Evolutionary conservation across 2,329 filamentous ascomycete genomes (phyloP).

Genomic region (Podosphaera aphanis): DNA sequence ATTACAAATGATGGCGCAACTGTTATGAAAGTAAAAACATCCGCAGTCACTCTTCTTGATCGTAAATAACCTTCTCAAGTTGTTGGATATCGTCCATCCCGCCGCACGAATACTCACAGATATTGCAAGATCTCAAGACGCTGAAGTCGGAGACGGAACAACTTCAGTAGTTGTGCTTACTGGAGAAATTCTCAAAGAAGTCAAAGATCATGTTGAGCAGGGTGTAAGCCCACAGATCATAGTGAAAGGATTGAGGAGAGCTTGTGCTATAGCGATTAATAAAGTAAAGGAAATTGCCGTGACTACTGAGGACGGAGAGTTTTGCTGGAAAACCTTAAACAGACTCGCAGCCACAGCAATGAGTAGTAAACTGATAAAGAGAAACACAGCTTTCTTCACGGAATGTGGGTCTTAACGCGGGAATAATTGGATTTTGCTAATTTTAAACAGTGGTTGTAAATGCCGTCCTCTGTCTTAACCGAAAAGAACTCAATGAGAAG

Average conservation of each 20-base stretch:
- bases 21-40: slow-evolving; percentile 66
- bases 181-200: slow-evolving; percentile 92
- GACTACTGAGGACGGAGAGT: slow-evolving; percentile 58
- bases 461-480: slow-evolving; percentile 81
- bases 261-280: slow-evolving; percentile 79
- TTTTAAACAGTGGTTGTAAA: slow-evolving; percentile 67
- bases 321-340: slow-evolving; percentile 62
- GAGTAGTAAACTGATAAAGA: slow-evolving; percentile 98
- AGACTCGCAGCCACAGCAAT: slow-evolving; percentile 90
- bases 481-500: slow-evolving; percentile 92
- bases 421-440: slow-evolving; percentile 11
- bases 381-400: slow-evolving; percentile 91
- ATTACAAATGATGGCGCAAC: slow-evolving; percentile 98
- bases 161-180: slow-evolving; percentile 92
- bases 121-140: slow-evolving; percentile 95
- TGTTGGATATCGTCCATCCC: slow-evolving; percentile 95
- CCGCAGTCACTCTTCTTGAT: neutral
- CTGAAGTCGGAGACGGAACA: slow-evolving; percentile 93
- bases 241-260: slow-evolving; percentile 81
- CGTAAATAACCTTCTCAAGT: slow-evolving; percentile 23
- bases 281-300: slow-evolving; percentile 97
- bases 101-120: slow-evolving; percentile 93
- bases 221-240: slow-evolving; percentile 94
- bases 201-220: slow-evolving; percentile 88
- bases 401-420: slow-evolving; percentile 41